These are phyloP conservation scores for Sordariomycetes sp. DNA, from an alignment of 2,329 filamentous ascomycete species.

Conservation along the genomic window DNA sequence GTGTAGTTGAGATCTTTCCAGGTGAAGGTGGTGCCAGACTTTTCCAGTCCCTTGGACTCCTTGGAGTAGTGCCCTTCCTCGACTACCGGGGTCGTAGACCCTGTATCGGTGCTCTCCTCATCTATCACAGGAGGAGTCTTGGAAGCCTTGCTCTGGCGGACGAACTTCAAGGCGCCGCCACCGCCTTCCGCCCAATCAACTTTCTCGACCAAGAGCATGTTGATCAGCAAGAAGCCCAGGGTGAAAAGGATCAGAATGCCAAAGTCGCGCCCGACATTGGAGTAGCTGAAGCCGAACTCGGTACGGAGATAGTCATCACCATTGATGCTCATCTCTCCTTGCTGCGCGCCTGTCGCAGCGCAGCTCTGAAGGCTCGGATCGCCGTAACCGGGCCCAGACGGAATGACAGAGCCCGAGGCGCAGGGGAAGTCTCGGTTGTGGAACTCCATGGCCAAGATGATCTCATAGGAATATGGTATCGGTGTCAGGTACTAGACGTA, in stretches of 20 bases:
- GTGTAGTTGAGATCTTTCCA: slow-evolving; percentile 5
- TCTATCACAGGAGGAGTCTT: background rate
- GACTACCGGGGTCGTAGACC: background rate
- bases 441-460: background rate
- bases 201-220: slow-evolving; percentile 6
- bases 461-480: background rate
- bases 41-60: background rate
- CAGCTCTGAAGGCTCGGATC: slow-evolving; percentile 15
- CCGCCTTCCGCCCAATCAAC: slow-evolving; percentile 4
- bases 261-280: slow-evolving; percentile 4
- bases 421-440: slow-evolving; percentile 23
- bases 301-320: slow-evolving; percentile 5
- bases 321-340: slow-evolving; percentile 13
- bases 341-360: slow-evolving; percentile 25
- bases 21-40: slow-evolving; percentile 14
- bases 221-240: slow-evolving; percentile 2
- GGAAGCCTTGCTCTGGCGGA: slow-evolving; percentile 33
- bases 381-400: slow-evolving; percentile 13
- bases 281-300: slow-evolving; percentile 4
- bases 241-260: slow-evolving; percentile 5
- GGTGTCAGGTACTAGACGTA: background rate
- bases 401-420: background rate
- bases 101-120: background rate
- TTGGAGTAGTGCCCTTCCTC: background rate
- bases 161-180: background rate